Evolutionary conservation across 257 asterid genomes (phyloP).

Genomic region (Cynanchum wilfordii): DNA sequence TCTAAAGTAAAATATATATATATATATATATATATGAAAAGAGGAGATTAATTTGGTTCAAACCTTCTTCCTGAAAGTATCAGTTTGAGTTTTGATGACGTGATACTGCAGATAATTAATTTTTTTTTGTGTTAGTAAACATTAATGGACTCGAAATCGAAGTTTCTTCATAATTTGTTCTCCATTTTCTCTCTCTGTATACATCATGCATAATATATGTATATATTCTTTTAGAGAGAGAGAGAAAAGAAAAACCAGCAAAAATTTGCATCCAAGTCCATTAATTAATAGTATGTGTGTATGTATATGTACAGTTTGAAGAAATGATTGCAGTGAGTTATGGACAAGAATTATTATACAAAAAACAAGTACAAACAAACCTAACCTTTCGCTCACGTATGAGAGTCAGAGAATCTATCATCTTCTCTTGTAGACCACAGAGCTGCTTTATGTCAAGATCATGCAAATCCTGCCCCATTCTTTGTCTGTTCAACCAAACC

Average conservation of each 20-base stretch:
- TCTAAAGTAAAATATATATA: neutral
- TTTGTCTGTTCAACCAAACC: conserved; percentile 21
- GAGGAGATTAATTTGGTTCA: neutral
- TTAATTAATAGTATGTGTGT: too few species aligned
- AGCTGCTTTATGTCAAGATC: conserved; percentile 32
- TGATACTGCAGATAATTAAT: conserved; percentile 25
- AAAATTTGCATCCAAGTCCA: too few species aligned
- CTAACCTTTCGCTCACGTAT: conserved; percentile 40
- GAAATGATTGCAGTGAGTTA: too few species aligned
- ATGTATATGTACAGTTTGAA: too few species aligned
- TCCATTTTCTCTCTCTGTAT: too few species aligned
- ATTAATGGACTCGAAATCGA: neutral
- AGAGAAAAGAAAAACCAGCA: too few species aligned
- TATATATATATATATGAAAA: neutral
- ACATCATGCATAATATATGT: too few species aligned
- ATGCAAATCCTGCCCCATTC: conserved; percentile 37
- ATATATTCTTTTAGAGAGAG: too few species aligned
- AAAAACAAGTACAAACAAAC: neutral
- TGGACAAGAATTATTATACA: neutral
- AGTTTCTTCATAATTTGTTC: too few species aligned
- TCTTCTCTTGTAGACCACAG: conserved; percentile 24
- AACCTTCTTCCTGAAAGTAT: conserved; percentile 37
- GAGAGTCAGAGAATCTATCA: conserved; percentile 21
- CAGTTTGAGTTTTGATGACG: conserved; percentile 33
- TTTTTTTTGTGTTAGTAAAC: neutral